A percentile compares a stretch with the other conserved stretches of the same genome.
Conservation (phyloP, 2,329 filamentous ascomycete species). For the Fusarium graminum region DNA sequence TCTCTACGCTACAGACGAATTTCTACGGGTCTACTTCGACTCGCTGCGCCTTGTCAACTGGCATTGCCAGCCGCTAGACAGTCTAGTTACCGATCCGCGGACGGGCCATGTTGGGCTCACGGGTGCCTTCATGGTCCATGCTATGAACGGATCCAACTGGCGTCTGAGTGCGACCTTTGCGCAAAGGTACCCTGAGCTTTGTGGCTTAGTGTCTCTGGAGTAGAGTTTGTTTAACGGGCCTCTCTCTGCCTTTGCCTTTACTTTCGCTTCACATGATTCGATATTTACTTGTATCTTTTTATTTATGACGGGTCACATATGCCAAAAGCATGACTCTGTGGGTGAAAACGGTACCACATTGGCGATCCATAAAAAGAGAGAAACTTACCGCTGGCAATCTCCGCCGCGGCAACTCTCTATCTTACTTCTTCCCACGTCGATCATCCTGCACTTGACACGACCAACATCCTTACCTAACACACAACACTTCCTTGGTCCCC, state of each 20-base stretch:
- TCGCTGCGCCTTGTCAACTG: slow-evolving; percentile 54
- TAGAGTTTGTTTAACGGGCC: slow-evolving; percentile 19
- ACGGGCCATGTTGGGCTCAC: slow-evolving; percentile 43
- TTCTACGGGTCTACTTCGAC: slow-evolving; percentile 52
- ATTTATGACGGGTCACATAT: slow-evolving; percentile 33
- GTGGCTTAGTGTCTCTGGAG: slow-evolving; percentile 31
- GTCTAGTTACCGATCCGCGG: slow-evolving; percentile 38
- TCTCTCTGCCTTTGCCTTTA: neutral
- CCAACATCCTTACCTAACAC: slow-evolving; percentile 6
- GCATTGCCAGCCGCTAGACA: slow-evolving; percentile 45
- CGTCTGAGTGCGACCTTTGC: slow-evolving; percentile 28
- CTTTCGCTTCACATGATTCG: slow-evolving; percentile 18
- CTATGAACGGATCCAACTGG: slow-evolving; percentile 40
- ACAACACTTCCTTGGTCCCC: neutral
- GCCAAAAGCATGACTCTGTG: slow-evolving; percentile 33
- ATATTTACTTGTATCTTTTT: slow-evolving; percentile 19
- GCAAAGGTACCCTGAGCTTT: slow-evolving; percentile 40
- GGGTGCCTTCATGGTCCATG: slow-evolving; percentile 36
- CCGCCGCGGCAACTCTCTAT: slow-evolving; percentile 33
- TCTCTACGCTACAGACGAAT: slow-evolving; percentile 55
- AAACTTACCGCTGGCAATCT: slow-evolving; percentile 21
- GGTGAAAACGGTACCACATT: slow-evolving; percentile 46
- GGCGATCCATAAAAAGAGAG: slow-evolving; percentile 26
- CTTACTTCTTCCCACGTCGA: slow-evolving; percentile 27
- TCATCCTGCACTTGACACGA: slow-evolving; percentile 18